Evolutionary conservation across 345 rosid species (phyloP), one percentile per base, ranked within the genome.

Genomic region (Punica granatum): DNA sequence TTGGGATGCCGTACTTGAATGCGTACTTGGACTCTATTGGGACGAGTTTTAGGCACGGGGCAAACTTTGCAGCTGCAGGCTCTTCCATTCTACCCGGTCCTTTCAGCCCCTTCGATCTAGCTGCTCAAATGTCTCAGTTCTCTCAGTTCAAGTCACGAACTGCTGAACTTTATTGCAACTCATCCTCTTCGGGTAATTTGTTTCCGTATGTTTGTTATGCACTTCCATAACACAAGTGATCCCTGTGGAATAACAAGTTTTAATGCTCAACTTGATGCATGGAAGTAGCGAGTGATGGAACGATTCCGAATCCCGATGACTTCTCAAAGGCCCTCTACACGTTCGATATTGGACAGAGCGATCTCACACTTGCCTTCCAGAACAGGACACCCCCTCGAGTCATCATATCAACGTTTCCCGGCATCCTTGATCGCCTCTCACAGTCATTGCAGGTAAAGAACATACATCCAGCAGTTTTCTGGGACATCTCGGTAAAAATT

Each of bases 51-150:
- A 60, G 83, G 31, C 67, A 70, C 30, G 90, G 96, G 28, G 85
- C 96, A 37, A 89, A 89, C 67, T 86, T 86, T 64, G 90, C 96
- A 19, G 78, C 89, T 0, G 86, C 79, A 4, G 96, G 90, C 56
- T 78, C 96, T 65, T 80, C 90, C 42, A 74, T 86, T 72, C 80
- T 83, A 18, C 86, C 83, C 3, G 81, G 84, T 35, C 75, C 80
- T 62, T 89, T 70, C 71, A 85, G 90, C 70, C 92, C 79, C 4
- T 86, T 86, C 26, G 78, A 85, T 85, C 87, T 89, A 26, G 81
- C 78, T 15, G 68, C 79, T 72, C 96, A 89, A 76, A 78, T 86
- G 51, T 65, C 81, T 33, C 87, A 85, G 43, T 86, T 86, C 66
- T 48, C 77, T 58, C 86, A 79, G 41, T 89, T 84, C 76, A 86